Evolutionary conservation across 768 basidiomycete genomes (phyloP).

Genomic region (Cyathus striatus): DNA sequence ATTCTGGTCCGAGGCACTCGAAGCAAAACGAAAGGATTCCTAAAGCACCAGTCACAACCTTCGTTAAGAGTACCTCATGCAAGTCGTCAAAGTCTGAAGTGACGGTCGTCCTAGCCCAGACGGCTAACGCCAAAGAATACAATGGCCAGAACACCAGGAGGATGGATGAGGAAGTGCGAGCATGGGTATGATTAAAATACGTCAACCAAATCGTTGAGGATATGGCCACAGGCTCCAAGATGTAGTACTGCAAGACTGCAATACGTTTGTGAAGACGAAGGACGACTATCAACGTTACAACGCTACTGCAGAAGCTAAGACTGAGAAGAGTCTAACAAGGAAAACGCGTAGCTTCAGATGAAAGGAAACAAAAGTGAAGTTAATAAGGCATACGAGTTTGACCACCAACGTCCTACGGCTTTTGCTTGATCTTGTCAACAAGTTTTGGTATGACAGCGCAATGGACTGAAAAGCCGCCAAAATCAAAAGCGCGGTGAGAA

Average conservation of each 20-base stretch:
- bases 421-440: slow-evolving; percentile 30
- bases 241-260: slow-evolving; percentile 44
- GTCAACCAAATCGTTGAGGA: slow-evolving; percentile 46
- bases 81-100: slow-evolving; percentile 21
- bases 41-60: slow-evolving; percentile 34
- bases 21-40: slow-evolving; percentile 53
- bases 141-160: slow-evolving; percentile 82
- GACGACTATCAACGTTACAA: slow-evolving; percentile 31
- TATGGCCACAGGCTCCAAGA: slow-evolving; percentile 55
- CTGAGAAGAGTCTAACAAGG: slow-evolving; percentile 50
- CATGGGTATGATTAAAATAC: slow-evolving; percentile 64
- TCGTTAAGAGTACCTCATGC: slow-evolving; percentile 35
- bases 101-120: slow-evolving; percentile 62
- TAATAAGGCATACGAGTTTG: slow-evolving; percentile 61
- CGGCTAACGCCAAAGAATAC: slow-evolving; percentile 41
- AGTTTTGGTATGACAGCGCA: slow-evolving; percentile 15
- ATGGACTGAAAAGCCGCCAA: slow-evolving; percentile 32
- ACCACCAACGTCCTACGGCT: slow-evolving; percentile 46
- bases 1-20: slow-evolving; percentile 69
- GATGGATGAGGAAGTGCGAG: slow-evolving; percentile 63
- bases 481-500: slow-evolving; percentile 43
- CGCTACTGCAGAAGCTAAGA: slow-evolving; percentile 39
- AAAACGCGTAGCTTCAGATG: too few species aligned
- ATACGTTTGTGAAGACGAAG: slow-evolving; percentile 25
- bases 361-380: slow-evolving; percentile 1